A percentile compares a stretch with the other conserved stretches of the same genome.
Evolutionary conservation across 2,329 filamentous ascomycete genomes (phyloP).

Genomic region (Mollisiaceae sp.): DNA sequence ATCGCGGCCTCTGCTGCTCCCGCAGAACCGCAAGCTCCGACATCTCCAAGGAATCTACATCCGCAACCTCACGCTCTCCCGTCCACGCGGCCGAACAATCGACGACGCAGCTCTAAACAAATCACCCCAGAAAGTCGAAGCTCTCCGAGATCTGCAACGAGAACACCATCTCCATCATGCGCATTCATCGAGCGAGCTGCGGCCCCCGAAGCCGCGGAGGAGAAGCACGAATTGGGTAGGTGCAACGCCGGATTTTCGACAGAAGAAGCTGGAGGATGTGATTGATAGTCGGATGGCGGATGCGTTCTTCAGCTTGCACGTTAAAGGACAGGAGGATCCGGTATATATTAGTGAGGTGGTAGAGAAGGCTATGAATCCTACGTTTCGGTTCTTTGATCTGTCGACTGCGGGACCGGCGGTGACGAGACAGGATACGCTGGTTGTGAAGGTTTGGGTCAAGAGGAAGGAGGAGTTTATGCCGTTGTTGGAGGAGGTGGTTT

Average conservation of each 20-base stretch:
- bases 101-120: slow-evolving; percentile 78
- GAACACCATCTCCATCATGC: slow-evolving; percentile 60
- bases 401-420: slow-evolving; percentile 64
- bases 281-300: slow-evolving; percentile 78
- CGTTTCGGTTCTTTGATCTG: slow-evolving; percentile 85
- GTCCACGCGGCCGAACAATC: slow-evolving; percentile 63
- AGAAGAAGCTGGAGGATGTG: slow-evolving; percentile 77
- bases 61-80: slow-evolving; percentile 78
- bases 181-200: slow-evolving; percentile 58
- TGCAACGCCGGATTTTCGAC: slow-evolving; percentile 62
- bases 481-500: slow-evolving; percentile 72
- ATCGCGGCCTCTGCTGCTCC: slow-evolving; percentile 55
- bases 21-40: slow-evolving; percentile 84
- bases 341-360: slow-evolving; percentile 89
- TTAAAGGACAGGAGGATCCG: slow-evolving; percentile 57
- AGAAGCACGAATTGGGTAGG: slow-evolving; percentile 68
- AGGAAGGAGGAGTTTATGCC: slow-evolving; percentile 61
- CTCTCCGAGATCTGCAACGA: slow-evolving; percentile 49
- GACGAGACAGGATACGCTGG: slow-evolving; percentile 68
- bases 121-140: slow-evolving; percentile 63
- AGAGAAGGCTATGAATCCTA: slow-evolving; percentile 86
- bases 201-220: slow-evolving; percentile 51
- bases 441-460: slow-evolving; percentile 76
- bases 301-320: slow-evolving; percentile 86
- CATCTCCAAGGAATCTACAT: slow-evolving; percentile 87